A percentile compares a stretch with the other conserved stretches of the same genome.
Evolutionary conservation across 768 basidiomycete species (phyloP).

Genomic region (Boletellus ananas): DNA sequence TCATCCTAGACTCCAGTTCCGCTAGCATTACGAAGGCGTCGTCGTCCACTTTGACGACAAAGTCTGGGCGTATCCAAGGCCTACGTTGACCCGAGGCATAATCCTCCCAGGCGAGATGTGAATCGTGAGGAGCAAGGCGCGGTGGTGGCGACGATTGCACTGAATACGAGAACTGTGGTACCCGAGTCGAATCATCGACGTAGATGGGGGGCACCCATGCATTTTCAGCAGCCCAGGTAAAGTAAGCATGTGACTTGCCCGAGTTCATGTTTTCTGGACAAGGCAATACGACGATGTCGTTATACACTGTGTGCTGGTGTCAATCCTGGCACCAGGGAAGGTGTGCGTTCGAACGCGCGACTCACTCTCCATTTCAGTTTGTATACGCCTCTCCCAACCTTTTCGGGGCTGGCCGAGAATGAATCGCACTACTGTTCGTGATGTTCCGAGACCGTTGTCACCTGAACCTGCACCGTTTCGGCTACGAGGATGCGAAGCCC

Average conservation of each 20-base stretch:
- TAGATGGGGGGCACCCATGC: conserved; percentile 88
- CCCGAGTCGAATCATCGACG: conserved; percentile 39
- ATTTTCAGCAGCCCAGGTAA: conserved; percentile 86
- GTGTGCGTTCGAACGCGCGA: conserved; percentile 13
- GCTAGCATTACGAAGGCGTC: conserved; percentile 94
- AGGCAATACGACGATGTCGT: conserved; percentile 82
- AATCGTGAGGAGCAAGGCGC: conserved; percentile 67
- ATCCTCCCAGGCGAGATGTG: conserved; percentile 54
- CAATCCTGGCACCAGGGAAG: conserved; percentile 3
- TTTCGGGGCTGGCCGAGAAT: conserved; percentile 81
- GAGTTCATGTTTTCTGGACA: conserved; percentile 93
- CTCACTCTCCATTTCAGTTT: conserved; percentile 89
- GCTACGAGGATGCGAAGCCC: conserved; percentile 80
- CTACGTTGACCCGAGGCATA: conserved; percentile 37
- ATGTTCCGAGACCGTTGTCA: conserved; percentile 71
- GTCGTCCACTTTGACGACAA: conserved; percentile 91
- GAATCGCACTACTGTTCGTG: conserved; percentile 83
- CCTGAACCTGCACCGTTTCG: conserved; percentile 67
- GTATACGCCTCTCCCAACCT: conserved; percentile 74
- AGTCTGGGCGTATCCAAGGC: conserved; percentile 86
- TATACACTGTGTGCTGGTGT: conserved; percentile 53
- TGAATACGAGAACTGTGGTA: conserved; percentile 61
- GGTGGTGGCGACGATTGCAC: conserved; percentile 54
- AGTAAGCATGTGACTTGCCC: conserved; percentile 90
- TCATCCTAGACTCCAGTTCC: conserved; percentile 86